These are phyloP conservation scores for Tuctoria greenei DNA, from an alignment of 176 grass and related monocot species.

Conservation along the genomic window DNA sequence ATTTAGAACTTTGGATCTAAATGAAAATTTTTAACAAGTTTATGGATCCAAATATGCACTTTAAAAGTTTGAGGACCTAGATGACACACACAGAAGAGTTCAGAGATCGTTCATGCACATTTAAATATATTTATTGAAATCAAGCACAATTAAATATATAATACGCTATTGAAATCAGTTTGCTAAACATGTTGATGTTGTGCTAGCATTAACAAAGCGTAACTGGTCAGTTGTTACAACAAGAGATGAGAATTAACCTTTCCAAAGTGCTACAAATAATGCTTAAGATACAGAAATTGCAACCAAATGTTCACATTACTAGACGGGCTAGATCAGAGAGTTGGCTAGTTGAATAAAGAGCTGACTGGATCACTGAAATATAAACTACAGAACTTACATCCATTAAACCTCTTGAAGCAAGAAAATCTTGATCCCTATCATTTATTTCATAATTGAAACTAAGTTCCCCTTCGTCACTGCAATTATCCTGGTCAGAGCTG, in stretches of 20 bases:
- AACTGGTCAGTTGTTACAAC: background rate
- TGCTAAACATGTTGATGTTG: background rate
- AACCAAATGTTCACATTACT: background rate
- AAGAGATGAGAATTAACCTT: background rate
- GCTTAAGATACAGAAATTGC: background rate
- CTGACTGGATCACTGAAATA: background rate
- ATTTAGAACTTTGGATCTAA: no score
- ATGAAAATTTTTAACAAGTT: no score
- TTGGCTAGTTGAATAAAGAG: constrained; percentile 2
- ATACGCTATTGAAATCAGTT: background rate
- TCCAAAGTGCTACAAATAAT: background rate
- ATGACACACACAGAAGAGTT: no score
- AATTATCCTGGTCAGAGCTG: constrained; percentile 48
- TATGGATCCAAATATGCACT: no score
- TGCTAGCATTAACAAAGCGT: background rate
- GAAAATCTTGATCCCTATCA: constrained; percentile 46
- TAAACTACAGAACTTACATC: constrained; percentile 54
- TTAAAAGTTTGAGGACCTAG: no score
- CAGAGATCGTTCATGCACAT: no score
- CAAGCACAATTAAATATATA: no score
- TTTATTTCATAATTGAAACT: constrained; percentile 72
- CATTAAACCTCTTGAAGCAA: constrained; percentile 56
- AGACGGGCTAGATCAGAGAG: background rate
- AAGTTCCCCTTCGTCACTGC: constrained; percentile 62
- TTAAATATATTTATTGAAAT: no score